Evolutionary conservation across 2,329 filamentous ascomycete species (phyloP).

Genomic region (Trichoderma hamatum): DNA sequence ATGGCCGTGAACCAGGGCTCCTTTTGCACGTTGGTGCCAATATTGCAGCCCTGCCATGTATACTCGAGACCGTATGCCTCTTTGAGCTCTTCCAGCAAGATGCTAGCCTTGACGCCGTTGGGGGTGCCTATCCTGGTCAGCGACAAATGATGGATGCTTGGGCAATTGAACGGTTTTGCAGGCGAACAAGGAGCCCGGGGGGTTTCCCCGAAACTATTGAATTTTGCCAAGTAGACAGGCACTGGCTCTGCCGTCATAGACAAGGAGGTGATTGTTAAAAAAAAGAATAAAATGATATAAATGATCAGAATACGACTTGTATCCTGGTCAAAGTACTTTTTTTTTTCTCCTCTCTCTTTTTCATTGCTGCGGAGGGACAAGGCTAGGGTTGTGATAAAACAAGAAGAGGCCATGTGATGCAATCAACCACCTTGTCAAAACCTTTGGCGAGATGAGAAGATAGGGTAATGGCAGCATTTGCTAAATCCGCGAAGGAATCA

Average conservation of each 20-base stretch:
- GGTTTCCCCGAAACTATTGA: neutral
- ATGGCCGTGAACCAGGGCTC: conserved; percentile 66
- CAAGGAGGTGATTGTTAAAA: neutral
- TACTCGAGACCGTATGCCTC: conserved; percentile 65
- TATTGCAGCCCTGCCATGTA: conserved; percentile 62
- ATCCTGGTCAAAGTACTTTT: neutral
- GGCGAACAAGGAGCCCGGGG: neutral
- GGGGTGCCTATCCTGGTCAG: conserved; percentile 46
- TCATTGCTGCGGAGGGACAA: neutral
- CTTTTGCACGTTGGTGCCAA: conserved; percentile 65
- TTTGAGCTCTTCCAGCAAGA: conserved; percentile 68
- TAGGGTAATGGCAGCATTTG: neutral
- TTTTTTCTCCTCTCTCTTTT: neutral
- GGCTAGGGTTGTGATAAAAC: neutral
- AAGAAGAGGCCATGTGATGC: conserved; percentile 13
- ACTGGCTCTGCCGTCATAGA: neutral
- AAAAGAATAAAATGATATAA: neutral
- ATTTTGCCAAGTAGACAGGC: neutral
- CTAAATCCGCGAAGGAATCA: neutral
- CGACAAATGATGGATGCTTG: conserved; percentile 1
- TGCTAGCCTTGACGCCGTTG: conserved; percentile 60
- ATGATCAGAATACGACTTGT: neutral
- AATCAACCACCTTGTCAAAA: conserved; percentile 1
- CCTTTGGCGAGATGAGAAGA: conserved; percentile 4
- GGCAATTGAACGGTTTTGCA: neutral